These are phyloP conservation scores for Hemileccinum impolitum DNA, from an alignment of 768 basidiomycete species.

Conservation along the genomic window DNA sequence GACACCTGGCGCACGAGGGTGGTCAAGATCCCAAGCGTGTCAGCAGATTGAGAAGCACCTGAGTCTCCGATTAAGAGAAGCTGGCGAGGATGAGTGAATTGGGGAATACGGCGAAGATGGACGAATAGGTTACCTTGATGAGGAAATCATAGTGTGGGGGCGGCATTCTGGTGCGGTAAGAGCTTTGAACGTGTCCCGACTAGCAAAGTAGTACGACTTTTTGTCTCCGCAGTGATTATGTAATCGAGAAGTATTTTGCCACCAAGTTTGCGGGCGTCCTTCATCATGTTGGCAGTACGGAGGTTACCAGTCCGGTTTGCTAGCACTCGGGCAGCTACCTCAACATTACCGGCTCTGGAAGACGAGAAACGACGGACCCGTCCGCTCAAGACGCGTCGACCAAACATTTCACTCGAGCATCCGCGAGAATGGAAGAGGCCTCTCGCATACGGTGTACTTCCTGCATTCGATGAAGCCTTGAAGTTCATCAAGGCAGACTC, in stretches of 20 bases:
- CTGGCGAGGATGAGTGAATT: constrained; percentile 36
- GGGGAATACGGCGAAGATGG: constrained; percentile 3
- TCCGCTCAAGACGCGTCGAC: constrained; percentile 37
- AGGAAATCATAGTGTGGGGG: constrained; percentile 97
- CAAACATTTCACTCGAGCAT: constrained; percentile 46
- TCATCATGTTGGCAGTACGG: constrained; percentile 17
- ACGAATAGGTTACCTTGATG: constrained; percentile 64
- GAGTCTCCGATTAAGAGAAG: constrained; percentile 96
- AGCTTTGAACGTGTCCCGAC: too few species aligned
- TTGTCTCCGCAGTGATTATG: constrained; percentile 20
- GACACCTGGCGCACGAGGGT: constrained; percentile 55
- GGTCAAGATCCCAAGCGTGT: constrained; percentile 4
- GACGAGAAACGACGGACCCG: constrained; percentile 10
- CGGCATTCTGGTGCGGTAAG: constrained; percentile 51
- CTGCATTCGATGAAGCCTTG: constrained; percentile 85
- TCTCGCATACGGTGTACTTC: constrained; percentile 57
- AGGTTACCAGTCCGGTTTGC: constrained; percentile 9
- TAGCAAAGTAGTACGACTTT: not conserved
- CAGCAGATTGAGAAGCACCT: constrained; percentile 42
- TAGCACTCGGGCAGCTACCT: constrained; percentile 11
- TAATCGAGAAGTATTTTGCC: too few species aligned
- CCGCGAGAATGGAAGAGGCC: constrained; percentile 67
- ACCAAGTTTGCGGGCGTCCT: not conserved
- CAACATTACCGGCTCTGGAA: constrained; percentile 1
- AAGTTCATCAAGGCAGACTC: constrained; percentile 66